Evolutionary conservation across 2,329 filamentous ascomycete species (phyloP), one percentile per base, ranked within the genome.

Genomic region (Aspergillus tubingensis): DNA sequence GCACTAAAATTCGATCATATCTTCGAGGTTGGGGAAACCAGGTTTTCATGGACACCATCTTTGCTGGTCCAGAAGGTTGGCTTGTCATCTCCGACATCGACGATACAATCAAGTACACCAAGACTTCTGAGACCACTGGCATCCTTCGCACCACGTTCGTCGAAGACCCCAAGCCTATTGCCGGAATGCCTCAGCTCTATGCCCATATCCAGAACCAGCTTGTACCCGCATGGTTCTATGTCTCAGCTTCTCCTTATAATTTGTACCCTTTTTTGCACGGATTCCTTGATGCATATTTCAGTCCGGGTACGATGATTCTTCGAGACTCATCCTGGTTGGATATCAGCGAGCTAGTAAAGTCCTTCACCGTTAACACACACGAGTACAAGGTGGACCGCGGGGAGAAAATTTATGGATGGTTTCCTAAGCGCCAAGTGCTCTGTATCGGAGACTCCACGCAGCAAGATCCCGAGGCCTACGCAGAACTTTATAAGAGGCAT

Each of bases 171-270:
- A 80, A 83, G 13, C 86, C 91, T 0, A 86, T 94, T 13, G 70
- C 82, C 0, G 92, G 91, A 51, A 97, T 97, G 92, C 91, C 92
- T 0, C 88, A 91, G 68, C 83, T 97, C 0, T 97, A 96, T 79
- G 77, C 80, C 21, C 82, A 88, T 58, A 81, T 96, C 10, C 80
- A 88, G 48, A 72, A 73, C 13, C 75, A 79, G 43, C 78, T 87
- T 8, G 81, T 83, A 8, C 89, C 92, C 1, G 85, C 92, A 0
- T 96, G 91, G 84, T 96, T 96, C 81, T 98, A 98, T 76, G 85
- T 98, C 50, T 96, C 91, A 0, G 93, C 94, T 0, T 96, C 92
- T 0, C 94, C 94, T 0, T 97, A 97, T 80, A 96, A 96, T 68
- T 85, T 98, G 8, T 97, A 97, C 72, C 90, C 91, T 0, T 95